Base-by-base conservation (phyloP, 73 alveolate species). In the Paramecium sonneborni region DNA sequence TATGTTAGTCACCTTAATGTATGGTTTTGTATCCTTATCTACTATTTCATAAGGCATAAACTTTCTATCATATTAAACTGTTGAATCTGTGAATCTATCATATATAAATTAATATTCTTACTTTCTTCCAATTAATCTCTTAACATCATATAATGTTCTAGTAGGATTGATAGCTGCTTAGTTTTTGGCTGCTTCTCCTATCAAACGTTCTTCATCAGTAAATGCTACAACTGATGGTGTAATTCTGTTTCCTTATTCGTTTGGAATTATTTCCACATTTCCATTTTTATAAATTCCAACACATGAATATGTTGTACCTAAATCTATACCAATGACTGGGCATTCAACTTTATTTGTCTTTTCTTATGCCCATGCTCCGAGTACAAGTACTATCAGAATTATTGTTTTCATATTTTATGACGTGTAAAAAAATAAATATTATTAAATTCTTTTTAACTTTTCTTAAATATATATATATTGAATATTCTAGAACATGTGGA, bases 271-370 rank as follows among this genome's bases (percentile, higher is more conserved):
- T 91, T 97, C 99, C 30, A 97, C 99, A 74, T 96, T 58, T 55
- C 98, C 97, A 93, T 97, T 96, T 93, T 93, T 93, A 86, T 88
- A 97, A 88, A 97, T 90, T 21, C 99, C 99, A 24, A 97, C 99
- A 88, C 99, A 97, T 18, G 99, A 97, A 95, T 93, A 97, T 85
- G 99, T 97, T 23, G 99, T 97, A 12, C 99, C 99, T 48, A 97
- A 86, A 95, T 97, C 99, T 48, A 97, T 97, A 86, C 99, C 99
- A 69, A 97, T 93, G 39, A 96, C 98, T 43, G 99, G 99, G 74
- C 99, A 98, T 85, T 97, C 98, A 62, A 96, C 96, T 82, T 52
- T 86, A 55, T 67, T 67, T 52, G 85, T 44, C 90, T 79, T 79
- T 38, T 79, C 90, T 24, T 39, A 26, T 23, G 90, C 90, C 70